These are phyloP conservation scores for Neurospora terricola DNA, from an alignment of 495 filamentous ascomycete genomes.

Conservation along the genomic window DNA sequence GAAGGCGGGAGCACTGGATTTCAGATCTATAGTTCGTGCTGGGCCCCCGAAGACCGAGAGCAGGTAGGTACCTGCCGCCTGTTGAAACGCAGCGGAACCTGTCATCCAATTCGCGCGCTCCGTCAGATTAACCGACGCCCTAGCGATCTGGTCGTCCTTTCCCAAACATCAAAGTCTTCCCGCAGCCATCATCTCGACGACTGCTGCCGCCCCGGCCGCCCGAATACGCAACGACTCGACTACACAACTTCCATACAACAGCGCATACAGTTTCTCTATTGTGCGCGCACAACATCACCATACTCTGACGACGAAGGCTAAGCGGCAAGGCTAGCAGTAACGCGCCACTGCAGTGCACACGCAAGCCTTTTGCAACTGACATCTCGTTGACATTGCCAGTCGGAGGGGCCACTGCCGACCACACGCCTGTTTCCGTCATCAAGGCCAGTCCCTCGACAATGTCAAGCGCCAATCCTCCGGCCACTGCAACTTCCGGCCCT, in stretches of 20 bases:
- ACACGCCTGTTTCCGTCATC: background rate
- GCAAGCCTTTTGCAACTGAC: constrained; percentile 1
- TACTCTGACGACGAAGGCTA: background rate
- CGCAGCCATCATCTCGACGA: background rate
- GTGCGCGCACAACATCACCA: background rate
- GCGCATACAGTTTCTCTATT: background rate
- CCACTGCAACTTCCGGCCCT: constrained; percentile 16
- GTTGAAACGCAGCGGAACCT: background rate
- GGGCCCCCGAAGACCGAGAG: background rate
- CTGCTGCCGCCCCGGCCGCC: background rate
- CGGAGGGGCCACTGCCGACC: background rate
- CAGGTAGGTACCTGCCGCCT: background rate
- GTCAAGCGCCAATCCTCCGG: constrained; percentile 18
- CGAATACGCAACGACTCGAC: constrained; percentile 1
- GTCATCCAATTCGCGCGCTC: constrained; percentile 16
- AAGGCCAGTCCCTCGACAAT: constrained; percentile 8
- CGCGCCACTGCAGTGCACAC: background rate
- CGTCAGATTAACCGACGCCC: constrained; percentile 20
- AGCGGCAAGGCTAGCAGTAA: constrained; percentile 2
- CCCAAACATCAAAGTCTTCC: constrained; percentile 11
- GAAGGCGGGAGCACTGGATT: background rate
- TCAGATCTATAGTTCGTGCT: background rate
- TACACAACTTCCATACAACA: background rate
- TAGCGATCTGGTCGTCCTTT: constrained; percentile 7
- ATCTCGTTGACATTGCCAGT: background rate